Evolutionary conservation across 2,329 filamentous ascomycete species (phyloP).

Genomic region (Lachnellula subtilissima): DNA sequence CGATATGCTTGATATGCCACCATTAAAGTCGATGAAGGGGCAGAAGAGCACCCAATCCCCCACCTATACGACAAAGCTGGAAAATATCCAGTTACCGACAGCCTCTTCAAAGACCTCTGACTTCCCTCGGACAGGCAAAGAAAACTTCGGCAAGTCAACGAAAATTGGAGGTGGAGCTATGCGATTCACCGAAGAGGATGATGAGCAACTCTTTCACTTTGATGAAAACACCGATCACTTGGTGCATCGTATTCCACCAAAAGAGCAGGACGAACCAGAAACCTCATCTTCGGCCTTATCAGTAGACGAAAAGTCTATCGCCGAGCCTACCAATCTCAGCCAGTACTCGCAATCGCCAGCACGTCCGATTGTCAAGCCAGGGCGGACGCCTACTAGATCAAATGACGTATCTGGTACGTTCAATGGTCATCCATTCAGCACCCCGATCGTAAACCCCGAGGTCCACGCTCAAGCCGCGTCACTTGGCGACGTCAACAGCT

Average conservation of each 20-base stretch:
- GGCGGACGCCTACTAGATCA: neutral
- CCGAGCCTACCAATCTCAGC: constrained; percentile 5
- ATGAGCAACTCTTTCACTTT: constrained; percentile 26
- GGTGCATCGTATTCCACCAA: neutral
- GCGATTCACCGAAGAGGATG: constrained; percentile 19
- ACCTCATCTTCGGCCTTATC: constrained; percentile 3
- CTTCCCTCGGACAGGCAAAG: neutral
- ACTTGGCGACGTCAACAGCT: constrained; percentile 45
- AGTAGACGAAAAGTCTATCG: constrained; percentile 1
- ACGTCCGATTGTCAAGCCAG: constrained; percentile 11
- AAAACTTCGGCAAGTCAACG: neutral
- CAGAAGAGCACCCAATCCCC: constrained; percentile 14
- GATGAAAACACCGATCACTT: constrained; percentile 17
- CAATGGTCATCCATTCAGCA: constrained; percentile 46
- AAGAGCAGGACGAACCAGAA: constrained; percentile 12
- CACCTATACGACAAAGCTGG: constrained; percentile 2
- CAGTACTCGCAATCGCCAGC: constrained; percentile 20
- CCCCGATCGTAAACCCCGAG: constrained; percentile 47
- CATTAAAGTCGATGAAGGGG: constrained; percentile 11
- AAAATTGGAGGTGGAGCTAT: constrained; percentile 8
- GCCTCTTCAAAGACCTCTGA: constrained; percentile 6
- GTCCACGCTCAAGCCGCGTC: constrained; percentile 45
- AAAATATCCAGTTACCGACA: neutral
- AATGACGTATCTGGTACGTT: constrained; percentile 44
- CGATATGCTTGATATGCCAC: constrained; percentile 25